Evolutionary conservation across 2,329 filamentous ascomycete species (phyloP).

Genomic region (Ascochyta koolunga): DNA sequence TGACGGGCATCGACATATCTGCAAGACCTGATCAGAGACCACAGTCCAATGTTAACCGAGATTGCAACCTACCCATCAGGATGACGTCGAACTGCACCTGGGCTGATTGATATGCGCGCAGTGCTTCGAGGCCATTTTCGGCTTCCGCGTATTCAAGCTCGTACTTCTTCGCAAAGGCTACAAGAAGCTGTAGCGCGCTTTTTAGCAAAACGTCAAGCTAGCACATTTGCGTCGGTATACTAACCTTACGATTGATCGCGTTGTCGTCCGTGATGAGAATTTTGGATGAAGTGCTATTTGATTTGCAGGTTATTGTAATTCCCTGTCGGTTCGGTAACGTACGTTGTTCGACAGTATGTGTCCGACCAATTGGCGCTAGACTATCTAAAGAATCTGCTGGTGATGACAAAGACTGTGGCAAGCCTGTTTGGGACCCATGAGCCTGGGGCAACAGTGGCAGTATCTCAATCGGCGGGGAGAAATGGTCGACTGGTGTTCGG

Average conservation of each 20-base stretch:
- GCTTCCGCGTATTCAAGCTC: slow-evolving; percentile 33
- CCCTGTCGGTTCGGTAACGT: neutral
- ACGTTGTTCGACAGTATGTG: neutral
- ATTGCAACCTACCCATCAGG: slow-evolving; percentile 38
- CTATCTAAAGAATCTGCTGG: neutral
- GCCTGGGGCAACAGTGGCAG: neutral
- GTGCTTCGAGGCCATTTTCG: slow-evolving; percentile 42
- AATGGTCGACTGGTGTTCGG: neutral
- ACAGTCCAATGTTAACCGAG: neutral
- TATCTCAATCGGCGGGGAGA: slow-evolving; percentile 2
- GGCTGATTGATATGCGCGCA: slow-evolving; percentile 30
- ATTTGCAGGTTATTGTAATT: neutral
- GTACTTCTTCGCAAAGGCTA: slow-evolving; percentile 39
- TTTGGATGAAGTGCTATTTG: neutral
- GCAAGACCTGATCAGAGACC: neutral
- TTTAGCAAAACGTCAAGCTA: slow-evolving; percentile 9
- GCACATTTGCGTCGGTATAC: neutral
- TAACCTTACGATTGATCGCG: slow-evolving; percentile 45
- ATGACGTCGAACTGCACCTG: slow-evolving; percentile 30
- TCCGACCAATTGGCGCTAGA: neutral
- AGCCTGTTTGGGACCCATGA: slow-evolving; percentile 1
- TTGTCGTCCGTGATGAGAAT: slow-evolving; percentile 51
- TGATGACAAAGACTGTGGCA: neutral
- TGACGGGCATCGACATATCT: slow-evolving; percentile 48
- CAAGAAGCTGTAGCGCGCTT: slow-evolving; percentile 30